phyloP scores from a whole-genome alignment of 495 filamentous ascomycete genomes.

The Penicillium macrosclerotiorum region DNA sequence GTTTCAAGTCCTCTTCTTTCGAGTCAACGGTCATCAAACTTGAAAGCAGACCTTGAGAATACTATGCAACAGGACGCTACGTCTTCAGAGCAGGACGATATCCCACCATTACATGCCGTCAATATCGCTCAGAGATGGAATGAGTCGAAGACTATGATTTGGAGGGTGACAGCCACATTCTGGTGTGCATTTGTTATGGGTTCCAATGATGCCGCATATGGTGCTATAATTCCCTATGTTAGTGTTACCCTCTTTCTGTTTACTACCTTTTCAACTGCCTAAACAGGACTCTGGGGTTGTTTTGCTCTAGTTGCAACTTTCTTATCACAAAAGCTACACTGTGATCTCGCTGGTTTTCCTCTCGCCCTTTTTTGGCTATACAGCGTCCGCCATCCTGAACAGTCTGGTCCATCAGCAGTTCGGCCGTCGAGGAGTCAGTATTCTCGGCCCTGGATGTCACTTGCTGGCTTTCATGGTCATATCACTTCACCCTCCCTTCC shows the following conservation, averaged over 20 bases:
- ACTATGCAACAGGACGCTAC: too few relatives aligned
- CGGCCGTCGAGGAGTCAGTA: slow-evolving; percentile 70
- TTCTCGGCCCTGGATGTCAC: slow-evolving; percentile 60
- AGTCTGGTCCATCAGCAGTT: slow-evolving; percentile 53
- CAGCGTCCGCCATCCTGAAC: slow-evolving; percentile 48
- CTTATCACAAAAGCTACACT: slow-evolving; percentile 53
- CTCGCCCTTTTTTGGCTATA: slow-evolving; percentile 57
- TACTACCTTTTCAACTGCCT: too few relatives aligned
- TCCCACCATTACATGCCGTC: slow-evolving; percentile 16
- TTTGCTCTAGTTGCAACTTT: slow-evolving; percentile 48
- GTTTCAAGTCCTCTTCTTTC: too few relatives aligned
- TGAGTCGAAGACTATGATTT: slow-evolving; percentile 21
- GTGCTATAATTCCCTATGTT: slow-evolving; percentile 53
- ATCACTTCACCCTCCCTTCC: slow-evolving; percentile 55
- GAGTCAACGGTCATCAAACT: too few relatives aligned
- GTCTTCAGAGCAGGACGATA: slow-evolving; percentile 7
- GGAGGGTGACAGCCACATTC: slow-evolving; percentile 19
- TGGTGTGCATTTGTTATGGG: slow-evolving; percentile 59
- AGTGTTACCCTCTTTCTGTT: not conserved
- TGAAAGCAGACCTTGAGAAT: too few relatives aligned
- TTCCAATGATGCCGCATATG: slow-evolving; percentile 71
- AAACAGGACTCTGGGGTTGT: too few relatives aligned
- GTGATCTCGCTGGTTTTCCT: slow-evolving; percentile 59
- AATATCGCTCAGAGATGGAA: slow-evolving; percentile 22
- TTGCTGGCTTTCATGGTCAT: slow-evolving; percentile 57